Conservation (phyloP, 805 yeast genomes). For the Cyberlindnera xishuangbannaensis region DNA sequence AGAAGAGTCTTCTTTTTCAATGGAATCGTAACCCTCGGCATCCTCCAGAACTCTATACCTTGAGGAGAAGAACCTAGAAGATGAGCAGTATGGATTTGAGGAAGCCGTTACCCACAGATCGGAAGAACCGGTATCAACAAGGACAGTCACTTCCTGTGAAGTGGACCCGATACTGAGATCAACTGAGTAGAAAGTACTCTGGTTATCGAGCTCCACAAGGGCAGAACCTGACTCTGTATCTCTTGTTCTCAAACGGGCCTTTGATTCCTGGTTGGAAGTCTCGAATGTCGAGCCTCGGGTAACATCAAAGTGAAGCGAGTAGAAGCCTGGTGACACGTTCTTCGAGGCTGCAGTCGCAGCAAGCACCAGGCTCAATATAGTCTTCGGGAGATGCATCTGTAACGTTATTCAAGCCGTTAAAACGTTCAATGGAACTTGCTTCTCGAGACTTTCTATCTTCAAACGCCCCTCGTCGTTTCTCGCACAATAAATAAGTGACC, state of each 20-base stretch:
- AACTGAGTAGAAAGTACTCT: slow-evolving; percentile 39
- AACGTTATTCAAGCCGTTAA: not conserved
- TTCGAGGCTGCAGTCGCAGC: slow-evolving; percentile 10
- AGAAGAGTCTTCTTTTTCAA: no score
- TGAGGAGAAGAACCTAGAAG: slow-evolving; percentile 9
- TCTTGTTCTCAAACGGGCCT: slow-evolving; percentile 9
- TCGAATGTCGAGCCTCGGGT: slow-evolving; percentile 16
- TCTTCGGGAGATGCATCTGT: no score
- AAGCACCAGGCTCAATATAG: no score
- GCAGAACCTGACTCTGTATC: slow-evolving; percentile 24
- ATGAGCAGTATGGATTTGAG: slow-evolving; percentile 41
- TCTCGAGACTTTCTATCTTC: no score
- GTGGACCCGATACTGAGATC: slow-evolving; percentile 51
- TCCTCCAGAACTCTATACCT: slow-evolving; percentile 13
- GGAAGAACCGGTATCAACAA: slow-evolving; percentile 74
- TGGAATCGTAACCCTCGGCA: slow-evolving; percentile 1
- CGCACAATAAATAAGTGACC: no score
- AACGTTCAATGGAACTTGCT: no score
- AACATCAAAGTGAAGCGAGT: slow-evolving; percentile 12
- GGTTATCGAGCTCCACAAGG: slow-evolving; percentile 32
- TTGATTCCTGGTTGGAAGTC: slow-evolving; percentile 7
- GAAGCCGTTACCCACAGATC: slow-evolving; percentile 61
- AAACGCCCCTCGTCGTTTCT: no score
- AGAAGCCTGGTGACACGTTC: slow-evolving; percentile 12
- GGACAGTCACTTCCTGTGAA: slow-evolving; percentile 45